Evolutionary conservation across 2,329 filamentous ascomycete species (phyloP), one percentile per base, ranked within the genome.

Genomic region (Microsporum canis): DNA sequence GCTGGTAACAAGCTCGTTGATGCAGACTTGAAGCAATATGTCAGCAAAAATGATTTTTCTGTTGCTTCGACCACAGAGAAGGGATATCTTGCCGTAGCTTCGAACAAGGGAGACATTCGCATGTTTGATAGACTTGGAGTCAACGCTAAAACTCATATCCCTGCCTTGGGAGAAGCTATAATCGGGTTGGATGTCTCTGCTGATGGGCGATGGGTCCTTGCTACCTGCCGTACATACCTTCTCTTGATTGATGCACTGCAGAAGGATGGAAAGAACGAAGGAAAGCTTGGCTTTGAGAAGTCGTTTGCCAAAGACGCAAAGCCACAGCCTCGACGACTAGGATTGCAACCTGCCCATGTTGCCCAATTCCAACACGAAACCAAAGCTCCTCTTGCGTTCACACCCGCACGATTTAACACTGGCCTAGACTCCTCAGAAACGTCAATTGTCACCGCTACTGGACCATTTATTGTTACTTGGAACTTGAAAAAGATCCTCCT

Each of bases 291-390:
- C 1, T 99, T 99, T 71, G 91, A 99, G 75, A 91, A 88, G 72
- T 80, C 89, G 0, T 99, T 99, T 69, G 86, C 88, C 2, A 95
- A 95, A 66, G 91, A 96, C 71, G 83, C 86, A 23, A 99, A 99
- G 75, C 94, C 94, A 1, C 90, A 95, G 69, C 94, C 94, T 39
- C 88, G 90, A 60, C 90, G 94, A 67, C 84, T 99, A 8, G 90
- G 87, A 10, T 82, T 99, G 41, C 91, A 88, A 5, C 94, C 94
- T 0, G 86, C 89, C 63, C 94, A 99, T 72, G 90, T 97, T 33
- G 94, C 94, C 0, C 94, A 99, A 72, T 96, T 99, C 79, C 89
- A 95, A 71, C 89, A 97, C 73, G 94, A 99, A 75, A 99, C 94
- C 1, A 89, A 90, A 68, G 86, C 87, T 62, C 85, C 89, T 0